phyloP scores from a whole-genome alignment of 2,329 filamentous ascomycete genomes.

The Exophiala phaeomuriformis region DNA sequence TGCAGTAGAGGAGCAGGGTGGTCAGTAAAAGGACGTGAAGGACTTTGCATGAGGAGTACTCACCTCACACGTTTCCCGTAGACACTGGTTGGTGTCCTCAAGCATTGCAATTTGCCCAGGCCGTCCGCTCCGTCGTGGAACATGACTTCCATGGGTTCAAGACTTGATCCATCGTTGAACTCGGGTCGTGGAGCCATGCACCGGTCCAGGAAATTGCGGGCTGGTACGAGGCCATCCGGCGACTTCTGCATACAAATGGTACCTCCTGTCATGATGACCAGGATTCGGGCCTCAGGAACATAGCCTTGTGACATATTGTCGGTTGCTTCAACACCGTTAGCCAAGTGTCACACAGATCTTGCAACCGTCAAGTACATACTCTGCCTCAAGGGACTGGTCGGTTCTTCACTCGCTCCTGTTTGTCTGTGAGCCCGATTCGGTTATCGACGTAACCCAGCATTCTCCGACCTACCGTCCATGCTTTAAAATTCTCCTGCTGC shows the following conservation, averaged over 20 bases:
- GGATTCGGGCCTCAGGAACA: conserved; percentile 65
- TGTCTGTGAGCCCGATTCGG: background rate
- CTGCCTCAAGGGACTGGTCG: conserved; percentile 8
- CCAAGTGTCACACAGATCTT: background rate
- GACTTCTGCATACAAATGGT: conserved; percentile 86
- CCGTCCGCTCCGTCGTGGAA: conserved; percentile 44
- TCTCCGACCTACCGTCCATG: conserved; percentile 5
- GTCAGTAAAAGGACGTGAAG: too few species aligned
- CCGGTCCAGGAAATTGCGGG: conserved; percentile 69
- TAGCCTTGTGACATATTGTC: conserved; percentile 14
- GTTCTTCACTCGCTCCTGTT: conserved; percentile 7
- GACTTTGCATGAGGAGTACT: conserved; percentile 2
- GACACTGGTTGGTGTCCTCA: conserved; percentile 71
- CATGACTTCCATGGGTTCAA: conserved; percentile 50
- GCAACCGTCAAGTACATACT: conserved; percentile 9
- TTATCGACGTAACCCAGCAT: background rate
- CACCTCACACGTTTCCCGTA: conserved; percentile 69
- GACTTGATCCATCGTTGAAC: conserved; percentile 70
- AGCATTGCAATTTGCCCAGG: conserved; percentile 49
- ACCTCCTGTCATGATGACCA: conserved; percentile 80
- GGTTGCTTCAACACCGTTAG: conserved; percentile 7
- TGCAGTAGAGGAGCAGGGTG: background rate
- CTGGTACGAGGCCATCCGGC: conserved; percentile 70
- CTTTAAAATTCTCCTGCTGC: background rate
- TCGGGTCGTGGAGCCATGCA: conserved; percentile 75